Evolutionary conservation across 2,329 filamentous ascomycete species (phyloP).

Genomic region (Colletotrichum sp.): DNA sequence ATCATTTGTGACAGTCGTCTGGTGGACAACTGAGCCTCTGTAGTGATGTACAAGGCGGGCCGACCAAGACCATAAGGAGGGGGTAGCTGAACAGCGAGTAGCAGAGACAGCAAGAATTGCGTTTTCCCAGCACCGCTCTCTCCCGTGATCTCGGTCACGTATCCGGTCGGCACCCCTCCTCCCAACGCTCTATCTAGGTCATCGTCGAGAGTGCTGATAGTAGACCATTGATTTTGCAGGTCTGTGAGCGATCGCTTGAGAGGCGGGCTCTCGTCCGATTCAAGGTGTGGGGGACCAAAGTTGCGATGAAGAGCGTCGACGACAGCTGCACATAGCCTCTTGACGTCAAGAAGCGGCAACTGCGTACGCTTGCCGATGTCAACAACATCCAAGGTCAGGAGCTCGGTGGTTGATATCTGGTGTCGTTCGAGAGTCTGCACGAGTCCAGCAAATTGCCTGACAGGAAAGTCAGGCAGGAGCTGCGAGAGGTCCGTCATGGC

Average conservation of each 20-base stretch:
- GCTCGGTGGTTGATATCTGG: slow-evolving; percentile 78
- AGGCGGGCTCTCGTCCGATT: neutral
- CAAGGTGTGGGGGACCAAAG: slow-evolving; percentile 34
- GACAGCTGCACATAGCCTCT: slow-evolving; percentile 72
- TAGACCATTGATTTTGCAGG: slow-evolving; percentile 34
- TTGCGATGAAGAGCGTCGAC: slow-evolving; percentile 71
- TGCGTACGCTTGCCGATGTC: slow-evolving; percentile 88
- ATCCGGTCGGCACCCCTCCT: slow-evolving; percentile 81
- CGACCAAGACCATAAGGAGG: slow-evolving; percentile 72
- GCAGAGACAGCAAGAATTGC: slow-evolving; percentile 85
- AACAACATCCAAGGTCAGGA: slow-evolving; percentile 81
- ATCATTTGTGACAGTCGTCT: slow-evolving; percentile 83
- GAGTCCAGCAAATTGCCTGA: slow-evolving; percentile 73
- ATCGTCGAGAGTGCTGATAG: slow-evolving; percentile 82
- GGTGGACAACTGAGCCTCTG: slow-evolving; percentile 85
- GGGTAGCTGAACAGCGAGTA: slow-evolving; percentile 84
- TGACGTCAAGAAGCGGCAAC: slow-evolving; percentile 81
- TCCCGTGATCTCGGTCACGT: slow-evolving; percentile 87
- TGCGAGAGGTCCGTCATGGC: slow-evolving; percentile 85
- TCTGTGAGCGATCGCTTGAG: slow-evolving; percentile 11
- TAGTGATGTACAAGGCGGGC: slow-evolving; percentile 91
- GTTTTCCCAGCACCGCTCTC: slow-evolving; percentile 97
- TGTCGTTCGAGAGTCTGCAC: slow-evolving; percentile 81
- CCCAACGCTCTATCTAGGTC: slow-evolving; percentile 72
- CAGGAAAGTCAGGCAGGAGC: slow-evolving; percentile 81